Conservation (phyloP, 352 stramenopile genomes). For the Phytopythium kandeliae region DNA sequence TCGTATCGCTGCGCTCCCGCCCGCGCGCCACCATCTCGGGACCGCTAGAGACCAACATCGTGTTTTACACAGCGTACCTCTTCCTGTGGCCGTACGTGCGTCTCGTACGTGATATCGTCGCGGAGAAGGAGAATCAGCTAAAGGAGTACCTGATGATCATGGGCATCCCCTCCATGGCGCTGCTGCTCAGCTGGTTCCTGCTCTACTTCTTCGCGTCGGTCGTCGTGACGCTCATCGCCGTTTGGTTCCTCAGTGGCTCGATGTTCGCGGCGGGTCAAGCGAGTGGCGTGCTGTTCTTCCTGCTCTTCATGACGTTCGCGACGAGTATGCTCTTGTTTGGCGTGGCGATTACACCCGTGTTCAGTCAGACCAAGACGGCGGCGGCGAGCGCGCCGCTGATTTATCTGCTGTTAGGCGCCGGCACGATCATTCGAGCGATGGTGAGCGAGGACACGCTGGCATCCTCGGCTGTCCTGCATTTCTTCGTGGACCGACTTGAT, state of each 20-base stretch:
- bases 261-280: constrained; percentile 53
- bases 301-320: constrained; percentile 54
- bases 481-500: constrained; percentile 34
- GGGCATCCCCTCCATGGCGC: constrained; percentile 64
- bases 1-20: constrained; percentile 31
- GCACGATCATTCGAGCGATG: constrained; percentile 44
- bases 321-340: constrained; percentile 67
- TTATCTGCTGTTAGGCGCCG: constrained; percentile 53
- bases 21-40: constrained; percentile 36
- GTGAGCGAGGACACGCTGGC: constrained; percentile 44
- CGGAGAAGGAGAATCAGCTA: constrained; percentile 88
- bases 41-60: constrained; percentile 53
- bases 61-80: constrained; percentile 67
- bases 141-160: constrained; percentile 90
- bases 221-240: constrained; percentile 40
- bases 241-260: constrained; percentile 41
- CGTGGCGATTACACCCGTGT: constrained; percentile 67
- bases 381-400: constrained; percentile 53
- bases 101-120: constrained; percentile 81
- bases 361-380: constrained; percentile 65
- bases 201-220: constrained; percentile 70
- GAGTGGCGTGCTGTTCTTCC: constrained; percentile 43
- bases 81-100: constrained; percentile 86
- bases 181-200: constrained; percentile 75
- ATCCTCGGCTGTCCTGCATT: constrained; percentile 20